phyloP scores from a whole-genome alignment of 495 filamentous ascomycete genomes.

The Talaromyces adpressus region DNA sequence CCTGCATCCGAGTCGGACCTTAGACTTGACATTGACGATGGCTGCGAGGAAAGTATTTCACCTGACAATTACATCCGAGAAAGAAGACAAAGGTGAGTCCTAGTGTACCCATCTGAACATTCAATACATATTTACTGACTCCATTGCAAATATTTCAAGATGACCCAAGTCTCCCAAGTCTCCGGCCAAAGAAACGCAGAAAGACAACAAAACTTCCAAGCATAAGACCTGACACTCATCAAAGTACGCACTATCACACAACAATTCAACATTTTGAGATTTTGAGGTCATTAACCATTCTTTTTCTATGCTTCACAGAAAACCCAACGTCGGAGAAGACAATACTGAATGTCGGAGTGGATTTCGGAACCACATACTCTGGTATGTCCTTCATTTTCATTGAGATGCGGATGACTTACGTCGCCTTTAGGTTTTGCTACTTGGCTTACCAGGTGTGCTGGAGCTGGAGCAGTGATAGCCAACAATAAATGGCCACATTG shows the following conservation, averaged over 20 bases:
- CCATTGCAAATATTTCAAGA: not conserved
- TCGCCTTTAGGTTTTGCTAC: not conserved
- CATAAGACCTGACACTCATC: not conserved
- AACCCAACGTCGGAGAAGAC: not conserved
- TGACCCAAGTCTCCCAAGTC: not conserved
- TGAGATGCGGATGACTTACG: not conserved
- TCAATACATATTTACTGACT: not conserved
- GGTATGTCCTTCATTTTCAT: conserved; percentile 1
- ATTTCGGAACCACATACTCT: conserved; percentile 36
- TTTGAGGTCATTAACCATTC: not conserved
- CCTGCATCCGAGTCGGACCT: not conserved
- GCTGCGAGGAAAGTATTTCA: not conserved
- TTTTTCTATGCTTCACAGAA: not conserved
- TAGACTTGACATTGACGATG: not conserved
- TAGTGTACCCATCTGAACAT: not conserved
- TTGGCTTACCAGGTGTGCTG: not conserved
- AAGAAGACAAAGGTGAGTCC: not conserved
- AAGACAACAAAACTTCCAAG: not conserved
- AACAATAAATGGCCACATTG: conserved; percentile 1
- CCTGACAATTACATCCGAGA: not conserved
- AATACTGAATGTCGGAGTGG: conserved; percentile 22
- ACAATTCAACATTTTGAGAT: not conserved
- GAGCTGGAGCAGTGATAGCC: not conserved
- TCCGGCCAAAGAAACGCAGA: not conserved
- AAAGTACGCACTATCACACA: not conserved